phyloP scores from a whole-genome alignment of 108 stramenopile species.

The Parmales sp. region DNA sequence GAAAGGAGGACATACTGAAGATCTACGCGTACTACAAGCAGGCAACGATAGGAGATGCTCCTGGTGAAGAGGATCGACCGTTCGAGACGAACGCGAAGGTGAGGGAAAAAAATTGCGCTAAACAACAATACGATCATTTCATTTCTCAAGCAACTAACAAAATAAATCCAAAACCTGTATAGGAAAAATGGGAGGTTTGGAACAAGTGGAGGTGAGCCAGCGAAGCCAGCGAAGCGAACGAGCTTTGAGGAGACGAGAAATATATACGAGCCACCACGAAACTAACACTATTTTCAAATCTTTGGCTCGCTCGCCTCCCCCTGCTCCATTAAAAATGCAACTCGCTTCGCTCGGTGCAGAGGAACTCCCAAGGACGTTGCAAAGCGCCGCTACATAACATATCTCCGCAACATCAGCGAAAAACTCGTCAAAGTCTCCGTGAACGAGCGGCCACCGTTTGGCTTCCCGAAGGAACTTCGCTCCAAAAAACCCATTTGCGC shows the following conservation, averaged over 20 bases:
- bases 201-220: conserved; percentile 2
- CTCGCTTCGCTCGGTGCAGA: too few species aligned
- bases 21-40: conserved; percentile 7
- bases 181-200: conserved; percentile 10
- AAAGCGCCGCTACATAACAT: neutral
- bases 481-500: neutral
- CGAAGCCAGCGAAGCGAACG: too few species aligned
- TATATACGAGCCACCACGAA: too few species aligned
- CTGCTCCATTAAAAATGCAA: too few species aligned
- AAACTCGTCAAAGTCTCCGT: neutral
- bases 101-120: too few species aligned
- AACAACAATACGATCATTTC: too few species aligned
- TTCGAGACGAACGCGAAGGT: neutral
- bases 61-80: neutral
- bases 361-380: neutral
- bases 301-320: too few species aligned
- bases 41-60: neutral
- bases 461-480: neutral
- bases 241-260: too few species aligned
- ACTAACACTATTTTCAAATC: too few species aligned
- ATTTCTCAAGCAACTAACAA: too few species aligned
- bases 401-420: neutral
- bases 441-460: conserved; percentile 2
- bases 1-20: neutral
- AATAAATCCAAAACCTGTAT: too few species aligned